Percentiles rank a stretch among this genome's conserved stretches.
Evolutionary conservation across 2,329 filamentous ascomycete genomes (phyloP).

Genomic region (Colletotrichum tanaceti): DNA sequence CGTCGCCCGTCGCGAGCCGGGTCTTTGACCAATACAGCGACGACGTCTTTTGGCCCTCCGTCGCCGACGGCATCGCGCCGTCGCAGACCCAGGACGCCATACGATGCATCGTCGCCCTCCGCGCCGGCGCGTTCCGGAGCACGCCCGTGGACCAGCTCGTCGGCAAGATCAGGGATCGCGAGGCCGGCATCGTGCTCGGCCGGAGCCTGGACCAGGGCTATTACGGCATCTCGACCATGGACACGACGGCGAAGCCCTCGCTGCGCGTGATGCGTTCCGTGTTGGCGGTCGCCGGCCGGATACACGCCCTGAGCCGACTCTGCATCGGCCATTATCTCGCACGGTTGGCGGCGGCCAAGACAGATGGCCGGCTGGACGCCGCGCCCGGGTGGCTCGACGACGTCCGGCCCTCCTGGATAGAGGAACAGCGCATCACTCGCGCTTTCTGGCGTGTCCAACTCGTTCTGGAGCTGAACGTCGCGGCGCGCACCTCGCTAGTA

Average conservation of each 20-base stretch:
- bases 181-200: constrained; percentile 32
- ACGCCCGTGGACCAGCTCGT: constrained; percentile 6
- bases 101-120: constrained; percentile 18
- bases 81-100: constrained; percentile 30
- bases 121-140: constrained; percentile 18
- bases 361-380: neutral
- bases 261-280: constrained; percentile 5
- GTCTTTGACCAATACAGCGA: constrained; percentile 21
- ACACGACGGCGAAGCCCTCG: neutral
- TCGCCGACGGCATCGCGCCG: constrained; percentile 9
- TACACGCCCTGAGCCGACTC: constrained; percentile 17
- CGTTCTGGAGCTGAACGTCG: constrained; percentile 15
- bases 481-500: neutral
- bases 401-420: constrained; percentile 14
- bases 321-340: constrained; percentile 11
- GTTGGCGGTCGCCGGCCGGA: neutral
- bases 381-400: too few species aligned
- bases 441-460: constrained; percentile 36
- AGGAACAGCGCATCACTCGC: constrained; percentile 27
- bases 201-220: constrained; percentile 21
- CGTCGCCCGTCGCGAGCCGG: constrained; percentile 25
- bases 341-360: neutral
- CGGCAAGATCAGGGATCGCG: constrained; percentile 21
- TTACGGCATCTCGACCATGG: constrained; percentile 1
- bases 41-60: constrained; percentile 21